Conservation (phyloP, 2,329 filamentous ascomycete genomes). For the Botrytis medusae region DNA sequence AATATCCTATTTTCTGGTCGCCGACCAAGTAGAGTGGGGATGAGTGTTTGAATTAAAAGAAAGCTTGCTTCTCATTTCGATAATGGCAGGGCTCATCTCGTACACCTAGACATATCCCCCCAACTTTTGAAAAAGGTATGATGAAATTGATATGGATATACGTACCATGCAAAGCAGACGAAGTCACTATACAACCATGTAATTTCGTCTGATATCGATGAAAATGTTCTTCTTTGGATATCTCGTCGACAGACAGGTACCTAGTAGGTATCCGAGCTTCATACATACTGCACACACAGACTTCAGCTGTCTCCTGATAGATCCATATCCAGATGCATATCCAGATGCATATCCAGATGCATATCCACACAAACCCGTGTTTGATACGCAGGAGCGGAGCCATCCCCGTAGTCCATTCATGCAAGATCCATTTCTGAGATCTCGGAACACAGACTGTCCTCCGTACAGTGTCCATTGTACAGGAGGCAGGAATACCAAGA, state of each 20-base stretch:
- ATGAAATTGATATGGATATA: not conserved
- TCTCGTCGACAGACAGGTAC: not conserved
- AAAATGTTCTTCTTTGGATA: not conserved
- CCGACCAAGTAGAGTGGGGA: not conserved
- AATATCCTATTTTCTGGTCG: not conserved
- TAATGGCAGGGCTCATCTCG: not conserved
- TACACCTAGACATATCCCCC: not conserved
- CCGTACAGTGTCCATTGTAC: not conserved
- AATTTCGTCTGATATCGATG: not conserved
- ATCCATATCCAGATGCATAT: not conserved
- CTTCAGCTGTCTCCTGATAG: not conserved
- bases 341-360: not conserved
- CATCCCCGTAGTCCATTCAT: not conserved
- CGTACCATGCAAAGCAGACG: not conserved
- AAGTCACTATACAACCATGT: not conserved
- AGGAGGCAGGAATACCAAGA: not conserved
- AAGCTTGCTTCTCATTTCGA: not conserved
- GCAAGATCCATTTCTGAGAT: not conserved
- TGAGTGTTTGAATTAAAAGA: not conserved
- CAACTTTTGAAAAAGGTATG: not conserved
- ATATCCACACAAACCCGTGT: not conserved
- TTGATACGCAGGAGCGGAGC: not conserved
- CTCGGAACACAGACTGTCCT: not conserved
- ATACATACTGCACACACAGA: not conserved
- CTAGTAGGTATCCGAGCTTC: not conserved